A percentile compares a stretch with the other conserved stretches of the same genome.
Evolutionary conservation across 345 rosid species (phyloP).

Genomic region (Euclidium syriacum): DNA sequence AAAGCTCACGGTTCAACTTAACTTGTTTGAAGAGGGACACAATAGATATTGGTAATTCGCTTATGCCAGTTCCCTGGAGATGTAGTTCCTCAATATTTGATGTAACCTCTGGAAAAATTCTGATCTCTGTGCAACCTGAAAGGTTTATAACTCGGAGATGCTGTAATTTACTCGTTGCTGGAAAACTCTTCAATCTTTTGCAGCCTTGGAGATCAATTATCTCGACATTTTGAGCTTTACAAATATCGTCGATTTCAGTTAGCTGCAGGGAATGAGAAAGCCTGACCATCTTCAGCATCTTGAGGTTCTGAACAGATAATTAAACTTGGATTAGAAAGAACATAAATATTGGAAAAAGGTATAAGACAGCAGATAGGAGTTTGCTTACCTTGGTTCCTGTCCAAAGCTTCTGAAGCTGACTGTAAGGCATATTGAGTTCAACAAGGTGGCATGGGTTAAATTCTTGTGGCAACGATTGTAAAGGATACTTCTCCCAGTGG

Average conservation of each 20-base stretch:
- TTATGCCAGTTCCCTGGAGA: constrained; percentile 11
- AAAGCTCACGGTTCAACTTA: no score
- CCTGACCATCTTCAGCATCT: constrained; percentile 3
- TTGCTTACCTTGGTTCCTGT: no score
- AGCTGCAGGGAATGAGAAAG: constrained; percentile 7
- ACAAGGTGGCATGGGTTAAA: no score
- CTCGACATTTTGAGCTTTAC: not conserved
- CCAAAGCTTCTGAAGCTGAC: no score
- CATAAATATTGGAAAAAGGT: not conserved
- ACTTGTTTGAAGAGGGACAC: no score
- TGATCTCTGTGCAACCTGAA: not conserved
- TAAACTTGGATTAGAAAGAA: not conserved
- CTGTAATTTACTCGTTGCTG: not conserved
- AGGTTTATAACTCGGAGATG: constrained; percentile 12
- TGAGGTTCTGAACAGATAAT: not conserved
- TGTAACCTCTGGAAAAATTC: not conserved
- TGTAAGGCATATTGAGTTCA: no score
- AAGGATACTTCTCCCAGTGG: not conserved
- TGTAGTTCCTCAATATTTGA: not conserved
- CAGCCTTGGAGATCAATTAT: constrained; percentile 11
- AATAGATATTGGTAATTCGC: not conserved
- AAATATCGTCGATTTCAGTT: not conserved
- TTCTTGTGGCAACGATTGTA: not conserved
- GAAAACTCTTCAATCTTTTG: not conserved
- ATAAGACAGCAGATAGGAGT: no score